Conservation (phyloP, 768 basidiomycete species). For the Cytidiella melzeri region DNA sequence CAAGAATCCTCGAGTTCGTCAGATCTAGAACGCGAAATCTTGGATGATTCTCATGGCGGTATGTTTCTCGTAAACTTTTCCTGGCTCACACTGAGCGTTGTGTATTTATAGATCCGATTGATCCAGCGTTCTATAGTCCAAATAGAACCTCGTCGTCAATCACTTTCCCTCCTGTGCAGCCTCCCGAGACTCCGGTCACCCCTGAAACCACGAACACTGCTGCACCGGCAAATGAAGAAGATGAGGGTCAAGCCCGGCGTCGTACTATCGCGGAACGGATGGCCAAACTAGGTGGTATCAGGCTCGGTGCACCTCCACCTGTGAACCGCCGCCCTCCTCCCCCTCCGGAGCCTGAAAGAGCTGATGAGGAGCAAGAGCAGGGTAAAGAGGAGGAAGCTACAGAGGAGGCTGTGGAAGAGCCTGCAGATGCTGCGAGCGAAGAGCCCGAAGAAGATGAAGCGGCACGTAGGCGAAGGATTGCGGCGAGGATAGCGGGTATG, state of each 20-base stretch:
- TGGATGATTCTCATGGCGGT: conserved; percentile 65
- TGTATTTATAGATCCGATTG: conserved; percentile 52
- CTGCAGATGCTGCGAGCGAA: conserved; percentile 16
- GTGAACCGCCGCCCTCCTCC: conserved; percentile 32
- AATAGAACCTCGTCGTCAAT: conserved; percentile 24
- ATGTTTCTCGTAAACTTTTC: conserved; percentile 16
- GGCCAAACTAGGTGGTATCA: conserved; percentile 86
- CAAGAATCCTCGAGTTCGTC: no score
- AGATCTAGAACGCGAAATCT: conserved; percentile 27
- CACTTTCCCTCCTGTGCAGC: background rate
- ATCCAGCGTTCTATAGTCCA: conserved; percentile 55
- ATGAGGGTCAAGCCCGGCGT: conserved; percentile 41
- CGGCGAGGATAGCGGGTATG: conserved; percentile 47
- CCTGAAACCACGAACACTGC: conserved; percentile 4
- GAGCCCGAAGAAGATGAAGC: conserved; percentile 53
- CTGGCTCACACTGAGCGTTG: conserved; percentile 6
- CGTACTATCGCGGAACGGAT: conserved; percentile 88
- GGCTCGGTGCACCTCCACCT: conserved; percentile 61
- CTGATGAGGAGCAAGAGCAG: conserved; percentile 13
- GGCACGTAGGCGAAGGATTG: conserved; percentile 47
- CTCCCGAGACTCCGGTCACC: conserved; percentile 2
- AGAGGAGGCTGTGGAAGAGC: conserved; percentile 12
- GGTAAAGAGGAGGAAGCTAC: conserved; percentile 17
- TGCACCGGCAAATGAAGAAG: conserved; percentile 33
- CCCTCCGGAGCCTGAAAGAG: conserved; percentile 15